Evolutionary conservation across 2,329 filamentous ascomycete genomes (phyloP), one percentile per base, ranked within the genome.

Genomic region (Talaromyces sp.): DNA sequence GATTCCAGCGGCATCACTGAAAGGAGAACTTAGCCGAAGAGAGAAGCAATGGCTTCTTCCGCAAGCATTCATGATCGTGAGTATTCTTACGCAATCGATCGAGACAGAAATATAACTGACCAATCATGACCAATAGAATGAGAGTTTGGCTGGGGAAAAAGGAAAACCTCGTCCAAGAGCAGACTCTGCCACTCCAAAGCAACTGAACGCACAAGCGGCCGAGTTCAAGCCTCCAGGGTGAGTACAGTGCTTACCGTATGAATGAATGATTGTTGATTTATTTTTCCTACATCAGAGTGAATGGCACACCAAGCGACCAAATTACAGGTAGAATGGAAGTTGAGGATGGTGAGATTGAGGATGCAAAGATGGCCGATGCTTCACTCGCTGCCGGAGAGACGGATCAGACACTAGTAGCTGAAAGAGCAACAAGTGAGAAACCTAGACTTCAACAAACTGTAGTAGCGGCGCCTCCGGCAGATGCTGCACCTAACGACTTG

Each of bases 41-140:
- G 80, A 83, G 68, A 82, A 82, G 71, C 74, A 78, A 62, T 83
- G 81, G 81, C 74, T 83, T 67, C 73, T 81, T 43, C 80, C 81
- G 8, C 80, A 82, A 64, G 78, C 77, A 3, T 83, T 83, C 69
- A 78, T 77, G 69, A 71, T 80, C 54, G 73, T 73, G 59, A 71
- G 69, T 69, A 19, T 52, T 65, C n/a, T 27, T 14, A 37, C 10
- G 16, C 11, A 22, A 10, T 14, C 16, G 8, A 14, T 37, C 31
- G 31, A 22, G 7, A 22, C 13, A 22, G 27, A 24, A 14, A 37
- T 24, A 11, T 14, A 3, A 13, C 52, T 56, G 7, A 56, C 8
- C 43, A 58, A 62, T 63, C 62, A 65, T 24, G 6, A 10, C 56
- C 45, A 66, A 61, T 27, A 74, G 69, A 70, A 71, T 61, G 71